Base-by-base conservation (phyloP, 768 basidiomycete genomes). In the Lactarius indigo region DNA sequence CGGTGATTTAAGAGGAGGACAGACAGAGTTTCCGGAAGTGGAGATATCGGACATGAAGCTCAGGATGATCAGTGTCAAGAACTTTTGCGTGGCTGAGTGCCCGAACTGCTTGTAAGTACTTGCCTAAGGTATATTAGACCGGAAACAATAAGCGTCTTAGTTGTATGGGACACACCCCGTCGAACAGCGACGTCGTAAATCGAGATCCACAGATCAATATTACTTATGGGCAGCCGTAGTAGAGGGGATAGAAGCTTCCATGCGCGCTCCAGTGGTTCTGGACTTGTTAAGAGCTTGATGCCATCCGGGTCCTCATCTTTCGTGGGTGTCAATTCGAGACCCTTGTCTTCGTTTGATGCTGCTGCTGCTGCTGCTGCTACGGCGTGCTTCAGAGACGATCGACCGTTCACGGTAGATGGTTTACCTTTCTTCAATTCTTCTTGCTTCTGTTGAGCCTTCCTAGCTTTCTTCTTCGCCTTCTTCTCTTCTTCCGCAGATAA, bases 241-340 rank as follows among this genome's bases (percentile, higher is more conserved):
- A 98, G 75, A 3, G 90, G 90, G 28, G 76, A 78, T 30, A 96
- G 79, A 23, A 92, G 74, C 72, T 90, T 91, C 58, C 83, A 81
- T 0, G 95, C 94, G 18, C 84, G 84, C 55, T 91, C 92, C 5
- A 98, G 80, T 3, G 87, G 85, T 63, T 91, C 87, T 1, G 84
- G 69, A 20, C 82, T 79, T 31, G 79, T 76, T 37, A 94, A 77
- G 5, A 94, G 78, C 72, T 91, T 89, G 55, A 83, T 72, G 28
- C 96, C 96, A 23, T 90, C 87, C 0, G 92, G 91, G 73, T 96
- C 95, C 3, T 93, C 91, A 71, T 96, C 94, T 74, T 87, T 90
- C 13, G 78, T 63, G 3, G 80, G 73, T 5, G 75, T 74, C 1
- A 78, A 75, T 52, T 90, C 88, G 0, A 90, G 82, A 31, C 91